Percentiles rank a stretch among this genome's conserved stretches.
Conservation (phyloP, 2,329 filamentous ascomycete genomes). For the Berkeleyomyces rouxiae region DNA sequence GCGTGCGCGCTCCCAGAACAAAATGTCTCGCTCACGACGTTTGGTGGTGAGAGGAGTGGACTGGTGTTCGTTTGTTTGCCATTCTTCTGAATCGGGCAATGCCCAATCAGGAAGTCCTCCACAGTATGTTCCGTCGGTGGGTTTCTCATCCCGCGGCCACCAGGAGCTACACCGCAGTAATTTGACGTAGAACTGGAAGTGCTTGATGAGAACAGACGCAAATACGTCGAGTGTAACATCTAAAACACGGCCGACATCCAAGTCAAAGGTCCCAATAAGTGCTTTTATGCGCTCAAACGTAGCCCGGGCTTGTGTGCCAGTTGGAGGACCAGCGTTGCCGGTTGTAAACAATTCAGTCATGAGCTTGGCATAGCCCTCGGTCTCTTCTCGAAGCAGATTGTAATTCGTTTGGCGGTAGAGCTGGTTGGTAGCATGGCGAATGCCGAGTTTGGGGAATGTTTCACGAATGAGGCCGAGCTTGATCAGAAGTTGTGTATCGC, state of each 20-base stretch:
- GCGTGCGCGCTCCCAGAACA: constrained; percentile 70
- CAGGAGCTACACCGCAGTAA: constrained; percentile 82
- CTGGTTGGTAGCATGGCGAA: constrained; percentile 80
- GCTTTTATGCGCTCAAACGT: constrained; percentile 88
- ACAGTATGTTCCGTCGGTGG: constrained; percentile 25
- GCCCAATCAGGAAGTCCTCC: constrained; percentile 75
- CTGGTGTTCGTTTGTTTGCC: constrained; percentile 51
- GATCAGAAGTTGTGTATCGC: constrained; percentile 65
- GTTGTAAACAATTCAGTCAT: constrained; percentile 91
- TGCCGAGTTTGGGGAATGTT: constrained; percentile 69
- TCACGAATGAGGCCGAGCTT: constrained; percentile 64
- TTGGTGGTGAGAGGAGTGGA: constrained; percentile 38
- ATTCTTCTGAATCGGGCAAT: constrained; percentile 49
- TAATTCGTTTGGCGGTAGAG: constrained; percentile 95
- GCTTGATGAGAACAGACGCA: constrained; percentile 80
- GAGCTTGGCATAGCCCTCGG: constrained; percentile 91
- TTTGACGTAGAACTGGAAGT: constrained; percentile 87
- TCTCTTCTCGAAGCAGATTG: constrained; percentile 86
- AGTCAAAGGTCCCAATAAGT: constrained; percentile 88
- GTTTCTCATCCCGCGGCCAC: constrained; percentile 60
- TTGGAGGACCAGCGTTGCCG: constrained; percentile 56
- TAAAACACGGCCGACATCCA: constrained; percentile 85
- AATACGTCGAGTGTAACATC: constrained; percentile 94
- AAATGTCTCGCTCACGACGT: constrained; percentile 48
- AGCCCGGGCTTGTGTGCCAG: constrained; percentile 59